A percentile compares a stretch with the other conserved stretches of the same genome.
These are phyloP conservation scores for Fraxinus paxiana DNA, from an alignment of 305 asterid species.

Conservation along the genomic window DNA sequence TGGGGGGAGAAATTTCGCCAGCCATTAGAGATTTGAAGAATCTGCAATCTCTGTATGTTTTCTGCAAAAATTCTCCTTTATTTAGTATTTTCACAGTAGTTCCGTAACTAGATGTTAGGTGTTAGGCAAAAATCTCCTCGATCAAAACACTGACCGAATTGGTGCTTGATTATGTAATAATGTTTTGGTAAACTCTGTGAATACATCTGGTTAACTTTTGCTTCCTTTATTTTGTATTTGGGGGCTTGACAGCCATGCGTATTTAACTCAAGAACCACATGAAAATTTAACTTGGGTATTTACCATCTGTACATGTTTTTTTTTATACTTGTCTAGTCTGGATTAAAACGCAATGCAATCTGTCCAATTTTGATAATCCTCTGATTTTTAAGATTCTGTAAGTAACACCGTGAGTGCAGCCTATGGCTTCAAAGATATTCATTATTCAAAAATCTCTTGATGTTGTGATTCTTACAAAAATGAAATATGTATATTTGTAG, in stretches of 20 bases:
- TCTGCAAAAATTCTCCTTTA: not conserved
- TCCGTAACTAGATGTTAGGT: not conserved
- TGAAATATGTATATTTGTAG: slow-evolving; percentile 31
- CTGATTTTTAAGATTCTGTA: not conserved
- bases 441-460: not conserved
- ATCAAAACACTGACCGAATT: not conserved
- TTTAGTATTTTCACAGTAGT: not conserved
- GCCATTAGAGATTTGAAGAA: slow-evolving; percentile 73
- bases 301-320: not conserved
- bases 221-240: not conserved
- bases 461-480: not conserved
- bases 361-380: not conserved
- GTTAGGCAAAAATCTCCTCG: not conserved
- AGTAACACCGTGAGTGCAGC: not conserved
- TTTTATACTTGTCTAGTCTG: not conserved
- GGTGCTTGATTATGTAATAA: not conserved
- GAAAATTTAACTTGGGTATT: not conserved
- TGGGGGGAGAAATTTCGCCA: slow-evolving; percentile 89
- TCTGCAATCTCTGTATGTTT: slow-evolving; percentile 65
- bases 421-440: not conserved
- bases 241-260: not conserved
- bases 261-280: not conserved
- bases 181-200: not conserved
- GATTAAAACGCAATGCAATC: not conserved
- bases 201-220: not conserved